Evolutionary conservation across 495 filamentous ascomycete genomes (phyloP).

Genomic region (Astrothelium subdiscretum): DNA sequence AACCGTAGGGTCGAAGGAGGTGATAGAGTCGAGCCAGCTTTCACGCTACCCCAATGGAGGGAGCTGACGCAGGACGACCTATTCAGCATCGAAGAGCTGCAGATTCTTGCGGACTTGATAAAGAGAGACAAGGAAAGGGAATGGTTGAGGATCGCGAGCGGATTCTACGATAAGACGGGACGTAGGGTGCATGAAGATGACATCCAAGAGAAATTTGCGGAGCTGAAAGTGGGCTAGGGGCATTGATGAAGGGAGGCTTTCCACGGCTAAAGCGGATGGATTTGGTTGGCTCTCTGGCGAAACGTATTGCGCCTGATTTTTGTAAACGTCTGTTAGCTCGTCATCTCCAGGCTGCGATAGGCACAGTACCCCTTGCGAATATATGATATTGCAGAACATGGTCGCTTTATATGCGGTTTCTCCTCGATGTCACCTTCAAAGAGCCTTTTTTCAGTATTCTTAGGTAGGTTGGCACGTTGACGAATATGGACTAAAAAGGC

Average conservation of each 20-base stretch:
- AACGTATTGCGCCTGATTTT: no score
- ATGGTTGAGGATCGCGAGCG: constrained; percentile 20
- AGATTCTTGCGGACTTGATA: constrained; percentile 18
- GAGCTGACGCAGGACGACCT: constrained; percentile 11
- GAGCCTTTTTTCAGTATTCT: no score
- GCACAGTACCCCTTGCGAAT: no score
- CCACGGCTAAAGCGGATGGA: not conserved
- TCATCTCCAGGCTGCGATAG: no score
- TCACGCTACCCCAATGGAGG: constrained; percentile 11
- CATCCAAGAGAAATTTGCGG: constrained; percentile 23
- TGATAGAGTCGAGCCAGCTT: constrained; percentile 5
- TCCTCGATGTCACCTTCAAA: no score
- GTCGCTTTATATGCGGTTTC: no score
- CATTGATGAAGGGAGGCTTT: not conserved
- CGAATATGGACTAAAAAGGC: no score
- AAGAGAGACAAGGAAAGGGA: constrained; percentile 14
- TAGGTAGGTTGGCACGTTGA: no score
- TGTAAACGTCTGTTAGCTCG: no score
- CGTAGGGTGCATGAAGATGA: constrained; percentile 19
- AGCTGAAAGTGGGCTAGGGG: not conserved
- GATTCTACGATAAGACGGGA: constrained; percentile 25
- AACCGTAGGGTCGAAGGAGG: not conserved
- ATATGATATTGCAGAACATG: no score
- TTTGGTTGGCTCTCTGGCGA: not conserved
- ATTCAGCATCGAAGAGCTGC: constrained; percentile 19